Conservation (phyloP, 768 basidiomycete genomes). For the Auricularia heimuer region DNA sequence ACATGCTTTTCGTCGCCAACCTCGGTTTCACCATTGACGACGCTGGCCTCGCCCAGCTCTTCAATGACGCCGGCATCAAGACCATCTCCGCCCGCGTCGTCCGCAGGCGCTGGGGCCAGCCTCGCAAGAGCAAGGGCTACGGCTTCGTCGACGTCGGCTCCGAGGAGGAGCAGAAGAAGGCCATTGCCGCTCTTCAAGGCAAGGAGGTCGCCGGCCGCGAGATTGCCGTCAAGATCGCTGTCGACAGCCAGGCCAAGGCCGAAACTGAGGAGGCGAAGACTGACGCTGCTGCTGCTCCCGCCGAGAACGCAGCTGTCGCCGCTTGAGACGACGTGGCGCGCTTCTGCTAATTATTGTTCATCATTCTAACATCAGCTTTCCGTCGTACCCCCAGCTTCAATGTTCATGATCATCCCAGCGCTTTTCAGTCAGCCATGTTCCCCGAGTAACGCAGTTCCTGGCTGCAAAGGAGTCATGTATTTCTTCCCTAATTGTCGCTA, state of each 20-base stretch:
- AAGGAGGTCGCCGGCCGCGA: conserved; percentile 78
- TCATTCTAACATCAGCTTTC: conserved; percentile 12
- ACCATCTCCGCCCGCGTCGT: conserved; percentile 87
- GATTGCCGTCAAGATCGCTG: conserved; percentile 92
- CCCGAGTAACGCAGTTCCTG: not conserved
- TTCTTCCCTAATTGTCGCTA: conserved; percentile 1
- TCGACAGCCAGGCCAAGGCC: conserved; percentile 60
- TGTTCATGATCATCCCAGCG: conserved; percentile 1
- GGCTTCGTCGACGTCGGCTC: conserved; percentile 93
- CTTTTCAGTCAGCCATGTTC: not conserved
- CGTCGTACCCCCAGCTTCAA: conserved; percentile 1
- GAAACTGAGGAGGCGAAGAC: conserved; percentile 32
- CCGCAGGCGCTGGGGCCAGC: conserved; percentile 70
- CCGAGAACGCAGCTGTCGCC: conserved; percentile 10
- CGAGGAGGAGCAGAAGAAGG: conserved; percentile 86
- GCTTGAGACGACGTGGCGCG: conserved; percentile 3
- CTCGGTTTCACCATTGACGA: conserved; percentile 93
- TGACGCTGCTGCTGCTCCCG: conserved; percentile 14
- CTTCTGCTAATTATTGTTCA: conserved; percentile 2
- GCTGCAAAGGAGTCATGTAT: not conserved
- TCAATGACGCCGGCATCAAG: conserved; percentile 75
- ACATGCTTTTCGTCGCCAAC: conserved; percentile 92
- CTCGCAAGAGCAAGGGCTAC: conserved; percentile 89
- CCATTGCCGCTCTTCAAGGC: conserved; percentile 76
- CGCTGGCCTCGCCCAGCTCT: conserved; percentile 64